These are phyloP conservation scores for Trametes hirsuta DNA, from an alignment of 1,284 basidiomycete species.

Conservation along the genomic window DNA sequence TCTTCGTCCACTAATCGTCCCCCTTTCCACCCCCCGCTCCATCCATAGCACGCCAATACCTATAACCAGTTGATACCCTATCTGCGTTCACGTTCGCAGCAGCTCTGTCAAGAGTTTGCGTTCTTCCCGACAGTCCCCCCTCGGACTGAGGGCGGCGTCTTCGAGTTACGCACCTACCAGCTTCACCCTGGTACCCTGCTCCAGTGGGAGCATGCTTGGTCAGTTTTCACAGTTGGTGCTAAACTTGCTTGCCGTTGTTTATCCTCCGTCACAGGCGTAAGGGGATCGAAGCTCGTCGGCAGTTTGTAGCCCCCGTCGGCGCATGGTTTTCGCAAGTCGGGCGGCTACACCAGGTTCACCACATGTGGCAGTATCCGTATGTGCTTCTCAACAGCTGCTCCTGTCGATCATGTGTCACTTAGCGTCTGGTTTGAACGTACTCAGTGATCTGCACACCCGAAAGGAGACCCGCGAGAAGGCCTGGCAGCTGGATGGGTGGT, in stretches of 20 bases:
- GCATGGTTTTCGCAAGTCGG: constrained; percentile 96
- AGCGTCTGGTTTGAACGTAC: constrained; percentile 1
- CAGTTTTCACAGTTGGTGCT: constrained; percentile 26
- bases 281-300: constrained; percentile 86
- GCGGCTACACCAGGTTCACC: constrained; percentile 87
- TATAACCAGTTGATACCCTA: constrained; percentile 75
- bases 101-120: constrained; percentile 91
- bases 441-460: constrained; percentile 76
- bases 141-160: constrained; percentile 83
- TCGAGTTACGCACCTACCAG: constrained; percentile 88
- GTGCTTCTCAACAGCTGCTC: constrained; percentile 35
- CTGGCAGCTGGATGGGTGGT: constrained; percentile 94
- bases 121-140: constrained; percentile 92
- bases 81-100: constrained; percentile 70
- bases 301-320: constrained; percentile 85
- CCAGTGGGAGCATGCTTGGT: constrained; percentile 95
- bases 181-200: constrained; percentile 83
- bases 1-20: background rate
- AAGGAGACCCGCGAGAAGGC: constrained; percentile 86
- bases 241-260: background rate
- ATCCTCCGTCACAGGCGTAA: constrained; percentile 57
- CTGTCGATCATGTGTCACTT: constrained; percentile 19
- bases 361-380: constrained; percentile 93
- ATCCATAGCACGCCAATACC: constrained; percentile 57
- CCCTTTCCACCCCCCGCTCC: background rate